Conservation (phyloP, 306 rosid genomes). For the Spatholobus suberectus region DNA sequence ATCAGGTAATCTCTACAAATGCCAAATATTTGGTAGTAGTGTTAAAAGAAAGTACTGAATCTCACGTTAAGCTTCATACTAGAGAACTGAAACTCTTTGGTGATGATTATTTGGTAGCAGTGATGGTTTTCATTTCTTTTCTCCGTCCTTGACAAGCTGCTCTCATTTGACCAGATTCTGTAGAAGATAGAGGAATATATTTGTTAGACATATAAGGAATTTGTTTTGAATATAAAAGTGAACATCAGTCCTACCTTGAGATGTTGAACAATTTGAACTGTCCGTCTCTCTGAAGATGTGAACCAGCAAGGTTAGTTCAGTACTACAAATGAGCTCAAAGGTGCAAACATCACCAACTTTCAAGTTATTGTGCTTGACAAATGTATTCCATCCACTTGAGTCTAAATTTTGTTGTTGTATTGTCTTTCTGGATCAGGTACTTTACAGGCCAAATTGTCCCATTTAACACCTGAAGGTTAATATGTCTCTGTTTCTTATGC, state of each 20-base stretch:
- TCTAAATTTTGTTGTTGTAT: neutral
- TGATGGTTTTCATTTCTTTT: neutral
- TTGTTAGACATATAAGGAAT: neutral
- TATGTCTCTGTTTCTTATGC: neutral
- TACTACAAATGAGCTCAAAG: constrained; percentile 28
- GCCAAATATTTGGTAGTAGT: neutral
- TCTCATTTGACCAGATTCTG: neutral
- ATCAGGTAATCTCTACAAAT: neutral
- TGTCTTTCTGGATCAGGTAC: neutral
- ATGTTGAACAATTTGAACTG: neutral
- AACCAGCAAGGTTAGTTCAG: neutral
- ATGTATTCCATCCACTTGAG: constrained; percentile 47
- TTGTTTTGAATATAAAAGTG: neutral
- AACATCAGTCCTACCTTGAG: neutral
- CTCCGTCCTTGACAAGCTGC: neutral
- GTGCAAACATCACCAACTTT: constrained; percentile 36
- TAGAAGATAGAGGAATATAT: neutral
- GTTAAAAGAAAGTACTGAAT: neutral
- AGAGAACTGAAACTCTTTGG: neutral
- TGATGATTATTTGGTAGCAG: neutral
- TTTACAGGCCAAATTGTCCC: constrained; percentile 19
- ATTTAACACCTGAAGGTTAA: neutral
- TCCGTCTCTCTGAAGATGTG: neutral
- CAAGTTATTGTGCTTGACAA: constrained; percentile 38
- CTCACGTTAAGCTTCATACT: neutral